Evolutionary conservation across 208 protist genomes (phyloP).

Genomic region (Sergeia podlipaevii): DNA sequence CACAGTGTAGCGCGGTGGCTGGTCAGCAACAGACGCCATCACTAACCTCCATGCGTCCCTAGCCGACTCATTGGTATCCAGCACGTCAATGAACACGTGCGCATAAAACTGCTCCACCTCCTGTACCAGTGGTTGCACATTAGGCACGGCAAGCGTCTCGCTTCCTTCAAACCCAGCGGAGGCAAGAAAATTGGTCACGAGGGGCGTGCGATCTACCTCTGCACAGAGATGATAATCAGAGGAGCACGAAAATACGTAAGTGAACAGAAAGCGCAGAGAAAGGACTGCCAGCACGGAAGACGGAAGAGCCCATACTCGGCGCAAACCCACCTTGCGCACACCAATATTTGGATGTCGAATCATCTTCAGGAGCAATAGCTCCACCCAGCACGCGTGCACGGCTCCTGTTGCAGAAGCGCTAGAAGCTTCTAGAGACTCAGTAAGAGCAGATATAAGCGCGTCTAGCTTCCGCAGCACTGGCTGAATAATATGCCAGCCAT

Average conservation of each 20-base stretch:
- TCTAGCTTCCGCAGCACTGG: constrained; percentile 72
- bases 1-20: constrained; percentile 50
- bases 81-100: constrained; percentile 34
- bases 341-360: constrained; percentile 76
- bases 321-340: constrained; percentile 67
- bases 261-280: constrained; percentile 57
- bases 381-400: constrained; percentile 62
- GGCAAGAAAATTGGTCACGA: constrained; percentile 50
- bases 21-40: constrained; percentile 23
- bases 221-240: constrained; percentile 66
- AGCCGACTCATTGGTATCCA: constrained; percentile 18
- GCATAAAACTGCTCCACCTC: constrained; percentile 80
- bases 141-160: constrained; percentile 39
- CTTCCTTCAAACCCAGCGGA: constrained; percentile 64
- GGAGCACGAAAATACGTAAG: constrained; percentile 37
- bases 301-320: constrained; percentile 53
- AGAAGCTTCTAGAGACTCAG: constrained; percentile 8
- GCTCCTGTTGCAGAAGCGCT: no score
- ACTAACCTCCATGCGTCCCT: constrained; percentile 39
- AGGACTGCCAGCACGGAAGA: constrained; percentile 36
- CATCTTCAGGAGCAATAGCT: constrained; percentile 80
- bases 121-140: constrained; percentile 32
- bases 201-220: constrained; percentile 65
- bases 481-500: constrained; percentile 78
- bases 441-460: constrained; percentile 35